Conservation (phyloP, 768 basidiomycete genomes). For the Clavaria fumosa region DNA sequence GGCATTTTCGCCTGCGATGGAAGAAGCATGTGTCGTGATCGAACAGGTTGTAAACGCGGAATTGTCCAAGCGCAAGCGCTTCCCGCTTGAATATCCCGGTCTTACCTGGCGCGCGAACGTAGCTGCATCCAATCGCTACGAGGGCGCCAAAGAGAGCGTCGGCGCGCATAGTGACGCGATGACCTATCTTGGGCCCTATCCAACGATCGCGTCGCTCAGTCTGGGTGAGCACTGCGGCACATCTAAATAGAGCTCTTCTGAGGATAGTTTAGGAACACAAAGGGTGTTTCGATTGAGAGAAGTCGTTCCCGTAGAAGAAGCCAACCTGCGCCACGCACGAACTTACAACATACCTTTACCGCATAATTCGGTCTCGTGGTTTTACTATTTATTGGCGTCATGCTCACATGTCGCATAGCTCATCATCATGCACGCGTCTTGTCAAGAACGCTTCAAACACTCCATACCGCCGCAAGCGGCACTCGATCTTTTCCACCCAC, state of each 20-base stretch:
- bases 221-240: constrained; percentile 43
- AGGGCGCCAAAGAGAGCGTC: constrained; percentile 68
- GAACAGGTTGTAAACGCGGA: constrained; percentile 60
- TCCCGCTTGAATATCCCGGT: constrained; percentile 47
- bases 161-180: constrained; percentile 73
- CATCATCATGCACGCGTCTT: constrained; percentile 76
- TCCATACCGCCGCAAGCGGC: constrained; percentile 55
- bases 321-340: constrained; percentile 37
- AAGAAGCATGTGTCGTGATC: constrained; percentile 58
- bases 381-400: constrained; percentile 2
- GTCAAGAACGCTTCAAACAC: constrained; percentile 75
- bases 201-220: constrained; percentile 75
- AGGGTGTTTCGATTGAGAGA: constrained; percentile 64
- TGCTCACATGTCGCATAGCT: no score
- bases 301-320: constrained; percentile 52
- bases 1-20: constrained; percentile 53
- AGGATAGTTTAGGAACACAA: constrained; percentile 34
- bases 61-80: constrained; percentile 43
- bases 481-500: constrained; percentile 59
- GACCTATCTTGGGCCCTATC: constrained; percentile 70
- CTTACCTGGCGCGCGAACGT: constrained; percentile 64
- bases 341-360: constrained; percentile 65
- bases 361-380: constrained; percentile 46
- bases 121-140: constrained; percentile 74
- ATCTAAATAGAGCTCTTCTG: constrained; percentile 4